phyloP scores from a whole-genome alignment of 2,329 filamentous ascomycete species.

The Aspergillus candidus region DNA sequence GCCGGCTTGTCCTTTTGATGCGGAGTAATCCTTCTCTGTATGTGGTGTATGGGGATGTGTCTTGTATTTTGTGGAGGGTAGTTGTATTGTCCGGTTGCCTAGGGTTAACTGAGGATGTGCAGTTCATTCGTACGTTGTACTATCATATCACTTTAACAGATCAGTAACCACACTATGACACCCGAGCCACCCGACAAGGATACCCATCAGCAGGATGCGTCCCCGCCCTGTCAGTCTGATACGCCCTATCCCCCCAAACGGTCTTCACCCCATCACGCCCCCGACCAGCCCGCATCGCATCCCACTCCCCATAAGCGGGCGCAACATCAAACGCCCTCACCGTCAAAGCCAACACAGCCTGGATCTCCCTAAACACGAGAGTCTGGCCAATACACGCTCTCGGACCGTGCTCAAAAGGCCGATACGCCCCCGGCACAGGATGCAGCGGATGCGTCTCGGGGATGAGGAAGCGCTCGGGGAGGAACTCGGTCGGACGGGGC shows the following conservation, averaged over 20 bases:
- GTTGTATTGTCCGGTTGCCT: no score
- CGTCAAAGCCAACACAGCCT: constrained; percentile 1
- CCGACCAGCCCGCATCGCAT: not conserved
- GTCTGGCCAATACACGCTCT: constrained; percentile 7
- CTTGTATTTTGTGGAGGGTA: no score
- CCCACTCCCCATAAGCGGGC: constrained; percentile 2
- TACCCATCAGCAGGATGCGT: no score
- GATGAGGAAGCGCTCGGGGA: constrained; percentile 7
- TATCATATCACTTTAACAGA: no score
- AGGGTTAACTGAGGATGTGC: no score
- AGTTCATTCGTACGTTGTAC: no score
- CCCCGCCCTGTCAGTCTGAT: not conserved
- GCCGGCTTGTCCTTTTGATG: constrained; percentile 22
- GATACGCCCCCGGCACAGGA: constrained; percentile 2
- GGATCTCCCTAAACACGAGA: constrained; percentile 4
- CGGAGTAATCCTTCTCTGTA: constrained; percentile 11
- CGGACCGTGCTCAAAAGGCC: constrained; percentile 11
- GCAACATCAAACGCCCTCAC: constrained; percentile 4
- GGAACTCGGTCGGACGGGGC: constrained; percentile 4
- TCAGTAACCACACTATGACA: no score
- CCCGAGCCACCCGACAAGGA: no score
- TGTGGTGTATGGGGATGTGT: no score
- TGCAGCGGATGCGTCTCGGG: not conserved
- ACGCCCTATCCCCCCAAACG: constrained; percentile 3
- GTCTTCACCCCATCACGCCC: not conserved